phyloP scores from a whole-genome alignment of 768 basidiomycete species.

The Guyanaporus albipodus region DNA sequence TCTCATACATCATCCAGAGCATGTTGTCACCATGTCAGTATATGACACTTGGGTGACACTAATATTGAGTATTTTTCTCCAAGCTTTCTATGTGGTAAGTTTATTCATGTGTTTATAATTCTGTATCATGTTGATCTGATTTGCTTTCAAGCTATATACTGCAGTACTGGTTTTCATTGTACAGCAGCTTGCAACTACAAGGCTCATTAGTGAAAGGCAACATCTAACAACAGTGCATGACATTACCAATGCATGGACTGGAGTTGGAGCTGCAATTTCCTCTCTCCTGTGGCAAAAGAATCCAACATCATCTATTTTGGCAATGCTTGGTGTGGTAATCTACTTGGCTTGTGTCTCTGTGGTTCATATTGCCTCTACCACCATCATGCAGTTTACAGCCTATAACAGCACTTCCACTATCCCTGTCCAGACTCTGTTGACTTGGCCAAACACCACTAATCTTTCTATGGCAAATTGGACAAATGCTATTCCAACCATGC shows the following conservation, averaged over 20 bases:
- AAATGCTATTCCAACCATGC: neutral
- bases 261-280: constrained; percentile 18
- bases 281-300: constrained; percentile 11
- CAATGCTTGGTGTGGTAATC: constrained; percentile 6
- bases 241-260: constrained; percentile 17
- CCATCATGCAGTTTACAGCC: constrained; percentile 20
- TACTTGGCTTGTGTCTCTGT: constrained; percentile 18
- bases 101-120: neutral
- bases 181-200: constrained; percentile 14
- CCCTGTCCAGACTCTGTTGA: neutral
- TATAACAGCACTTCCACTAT: constrained; percentile 3
- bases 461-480: neutral
- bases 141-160: constrained; percentile 11
- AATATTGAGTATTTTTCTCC: neutral
- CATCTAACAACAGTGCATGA: constrained; percentile 20
- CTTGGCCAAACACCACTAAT: constrained; percentile 8
- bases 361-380: constrained; percentile 19
- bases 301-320: constrained; percentile 8
- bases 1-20: neutral
- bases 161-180: constrained; percentile 15
- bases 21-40: neutral
- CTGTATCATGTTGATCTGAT: neutral
- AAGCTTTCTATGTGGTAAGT: neutral
- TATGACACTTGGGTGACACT: neutral
- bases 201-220: neutral